Conservation (phyloP, 148 eudicot genomes). For the Camellia sinensis region DNA sequence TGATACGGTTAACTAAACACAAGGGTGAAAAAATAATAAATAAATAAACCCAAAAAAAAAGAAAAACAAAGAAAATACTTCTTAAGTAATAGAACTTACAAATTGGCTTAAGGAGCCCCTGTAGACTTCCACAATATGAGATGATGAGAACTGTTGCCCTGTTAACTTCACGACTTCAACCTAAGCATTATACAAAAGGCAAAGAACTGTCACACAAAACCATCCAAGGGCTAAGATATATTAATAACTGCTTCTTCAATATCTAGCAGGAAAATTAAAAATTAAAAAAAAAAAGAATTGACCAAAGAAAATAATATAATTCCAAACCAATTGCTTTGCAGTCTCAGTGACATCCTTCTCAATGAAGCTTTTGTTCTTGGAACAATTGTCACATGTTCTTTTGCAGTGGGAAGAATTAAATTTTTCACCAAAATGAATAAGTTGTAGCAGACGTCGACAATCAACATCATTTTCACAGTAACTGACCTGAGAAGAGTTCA, state of each 20-base stretch:
- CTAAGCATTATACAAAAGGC: slow-evolving; percentile 33
- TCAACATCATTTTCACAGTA: slow-evolving; percentile 93
- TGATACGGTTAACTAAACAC: slow-evolving; percentile 10
- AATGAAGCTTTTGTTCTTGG: slow-evolving; percentile 49
- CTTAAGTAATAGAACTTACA: slow-evolving; percentile 39
- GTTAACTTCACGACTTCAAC: slow-evolving; percentile 81
- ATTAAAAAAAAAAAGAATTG: slow-evolving; percentile 7
- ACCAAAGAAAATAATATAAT: slow-evolving; percentile 12
- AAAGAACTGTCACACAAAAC: neutral
- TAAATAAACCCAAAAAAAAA: neutral
- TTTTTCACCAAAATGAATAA: slow-evolving; percentile 89
- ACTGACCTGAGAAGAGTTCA: slow-evolving; percentile 54
- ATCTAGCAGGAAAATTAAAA: neutral
- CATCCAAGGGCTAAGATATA: neutral
- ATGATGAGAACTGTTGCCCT: slow-evolving; percentile 67
- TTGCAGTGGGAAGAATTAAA: slow-evolving; percentile 66
- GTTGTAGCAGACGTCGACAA: slow-evolving; percentile 90
- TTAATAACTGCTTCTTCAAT: neutral
- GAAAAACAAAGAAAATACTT: slow-evolving; percentile 6
- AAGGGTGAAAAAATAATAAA: neutral
- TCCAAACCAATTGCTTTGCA: slow-evolving; percentile 81
- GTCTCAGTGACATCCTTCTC: slow-evolving; percentile 85
- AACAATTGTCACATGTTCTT: slow-evolving; percentile 91
- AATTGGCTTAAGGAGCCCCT: slow-evolving; percentile 85
- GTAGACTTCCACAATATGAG: slow-evolving; percentile 92